Evolutionary conservation across 139 green algal genomes (phyloP).

Genomic region (Zygnema circumcarinatum): DNA sequence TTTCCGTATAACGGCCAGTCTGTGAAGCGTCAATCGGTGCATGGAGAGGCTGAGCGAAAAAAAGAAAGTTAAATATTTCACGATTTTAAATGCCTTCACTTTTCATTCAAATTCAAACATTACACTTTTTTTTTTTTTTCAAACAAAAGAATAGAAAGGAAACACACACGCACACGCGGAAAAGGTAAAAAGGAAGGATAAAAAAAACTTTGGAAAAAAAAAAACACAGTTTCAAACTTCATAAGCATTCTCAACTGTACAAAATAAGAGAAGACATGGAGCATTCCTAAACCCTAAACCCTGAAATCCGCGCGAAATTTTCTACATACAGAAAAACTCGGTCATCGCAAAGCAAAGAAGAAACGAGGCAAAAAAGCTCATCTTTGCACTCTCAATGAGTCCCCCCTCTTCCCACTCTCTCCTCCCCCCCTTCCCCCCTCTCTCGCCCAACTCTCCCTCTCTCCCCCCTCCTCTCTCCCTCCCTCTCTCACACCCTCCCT

Average conservation of each 20-base stretch:
- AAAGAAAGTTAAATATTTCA: neutral
- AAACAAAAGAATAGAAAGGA: slow-evolving; percentile 16
- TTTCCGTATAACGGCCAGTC: neutral
- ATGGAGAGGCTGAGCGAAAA: neutral
- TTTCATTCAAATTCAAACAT: neutral
- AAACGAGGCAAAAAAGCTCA: slow-evolving; percentile 27
- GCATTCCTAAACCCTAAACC: neutral
- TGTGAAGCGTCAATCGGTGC: neutral
- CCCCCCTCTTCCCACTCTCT: neutral
- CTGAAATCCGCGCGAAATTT: neutral
- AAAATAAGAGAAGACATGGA: neutral
- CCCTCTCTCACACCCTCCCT: too few species aligned
- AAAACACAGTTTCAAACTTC: neutral
- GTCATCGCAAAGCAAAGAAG: neutral
- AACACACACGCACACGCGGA: neutral
- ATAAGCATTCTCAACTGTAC: neutral
- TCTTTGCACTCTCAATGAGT: neutral
- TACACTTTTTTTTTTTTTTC: too few species aligned
- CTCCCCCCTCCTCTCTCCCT: too few species aligned
- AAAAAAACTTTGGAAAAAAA: slow-evolving; percentile 44
- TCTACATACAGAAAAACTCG: neutral
- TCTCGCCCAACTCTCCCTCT: too few species aligned
- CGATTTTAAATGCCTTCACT: neutral
- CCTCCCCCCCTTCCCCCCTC: too few species aligned
- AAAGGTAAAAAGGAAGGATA: slow-evolving; percentile 6